Evolutionary conservation across 441 rosid genomes (phyloP), one percentile per base, ranked within the genome.

Genomic region (Croton laevigatus): DNA sequence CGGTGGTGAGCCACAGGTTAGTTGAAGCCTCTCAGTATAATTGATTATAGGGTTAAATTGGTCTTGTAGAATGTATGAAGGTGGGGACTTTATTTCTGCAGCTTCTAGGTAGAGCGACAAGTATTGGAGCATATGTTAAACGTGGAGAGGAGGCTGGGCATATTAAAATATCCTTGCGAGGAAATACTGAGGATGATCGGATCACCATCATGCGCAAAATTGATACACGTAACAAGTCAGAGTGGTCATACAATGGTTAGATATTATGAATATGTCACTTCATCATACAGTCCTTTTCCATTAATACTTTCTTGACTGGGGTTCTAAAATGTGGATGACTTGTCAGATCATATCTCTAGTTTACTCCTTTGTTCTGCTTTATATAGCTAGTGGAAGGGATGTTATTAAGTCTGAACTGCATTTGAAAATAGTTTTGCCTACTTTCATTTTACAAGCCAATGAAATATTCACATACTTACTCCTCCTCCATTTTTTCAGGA

Each of bases 101-200:
- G 98, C 83, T 93, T 37, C 98, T 95, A 72, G 99, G 99, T 45
- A 88, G 99, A 81, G 95, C 97, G 20, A 84, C 92, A 10, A 89
- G 86, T 68, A 67, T 93, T 77, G 96, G 96, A 46, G 97, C 98
- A 3, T 95, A 85, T 82, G 98, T 95, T 51, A 95, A 95, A 83
- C 96, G 96, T 0, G 98, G 99, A 14, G 95, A 95, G 82, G 88
- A 86, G 51, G 74, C 87, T 54, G 98, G 94, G 34, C 81, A 84
- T 54, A 80, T 95, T 38, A 95, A 87, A 75, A 87, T 95, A 72
- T 80, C 92, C 40, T 81, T 91, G 57, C 84, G 94, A 80, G 97
- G 97, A 53, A 81, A 85, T 64, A 76, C 77, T 0, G 69, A 80
- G 45, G 87, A 86, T 22, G 96, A 89, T 19, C 81, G 74, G 23